Base-by-base conservation (phyloP, 352 stramenopile genomes). In the Thalassiosira livingstoniorum region DNA sequence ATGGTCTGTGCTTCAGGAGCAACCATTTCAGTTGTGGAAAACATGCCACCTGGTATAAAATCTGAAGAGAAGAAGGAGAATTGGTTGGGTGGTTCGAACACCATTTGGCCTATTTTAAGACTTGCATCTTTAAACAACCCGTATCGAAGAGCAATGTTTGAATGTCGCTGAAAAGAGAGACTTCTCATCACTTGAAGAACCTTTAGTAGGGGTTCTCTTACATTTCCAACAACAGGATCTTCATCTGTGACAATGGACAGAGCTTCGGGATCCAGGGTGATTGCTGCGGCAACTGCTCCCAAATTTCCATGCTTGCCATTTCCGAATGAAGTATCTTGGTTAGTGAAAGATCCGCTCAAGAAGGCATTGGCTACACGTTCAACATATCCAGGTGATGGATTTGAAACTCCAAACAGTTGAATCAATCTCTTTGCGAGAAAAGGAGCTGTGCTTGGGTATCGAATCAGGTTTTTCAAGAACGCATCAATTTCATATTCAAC, bases 191-290 rank as follows among this genome's bases (percentile, higher is more conserved):
- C 78, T 83, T 68, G 87, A 37, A 64, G 39, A 13, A 72, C 63
- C 34, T 42, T 78, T 27, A 65, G 72, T 58, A 93, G 62, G 11
- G 90, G 87, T 75, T 94, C 88, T 2, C 88, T 61, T 1, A 91
- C 74, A 58, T 82, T 83, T 1, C 90, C 90, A 65, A 64, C 79
- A 37, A 80, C 64, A 29, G 87, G 80, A 60, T 94, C 88, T 64
- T 82, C 74, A 57, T 90, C 87, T 11, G 93, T 31, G 4, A 89
- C 78, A 68, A 73, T 7, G 29, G 75, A 85, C 23, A 82, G 18
- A 37, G 88, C 82, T 75, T 94, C 88, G 18, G 73, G 78, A 63
- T 94, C 88, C 29, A 93, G 66, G 68, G 86, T 61, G 18, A 93
- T 90, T 2, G 88, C 85, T 18, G 90, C 90, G n/a, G 87, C 75